These are phyloP conservation scores for Singerocomus rubriflavus DNA, from an alignment of 1,284 basidiomycete species.

Conservation along the genomic window DNA sequence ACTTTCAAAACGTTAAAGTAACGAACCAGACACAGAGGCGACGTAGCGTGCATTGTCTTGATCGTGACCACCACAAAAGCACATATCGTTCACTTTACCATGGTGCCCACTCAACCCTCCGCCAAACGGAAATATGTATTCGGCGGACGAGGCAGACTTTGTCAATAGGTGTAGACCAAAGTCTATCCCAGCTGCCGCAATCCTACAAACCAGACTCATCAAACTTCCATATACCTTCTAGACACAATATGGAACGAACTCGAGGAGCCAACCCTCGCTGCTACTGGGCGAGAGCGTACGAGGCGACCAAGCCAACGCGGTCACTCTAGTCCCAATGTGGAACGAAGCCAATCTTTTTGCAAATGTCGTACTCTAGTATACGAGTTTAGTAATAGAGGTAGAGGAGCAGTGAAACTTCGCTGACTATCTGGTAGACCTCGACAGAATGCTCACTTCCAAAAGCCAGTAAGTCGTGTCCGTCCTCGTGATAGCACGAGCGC, in stretches of 20 bases:
- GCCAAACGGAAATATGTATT: conserved; percentile 65
- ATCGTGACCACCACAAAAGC: conserved; percentile 68
- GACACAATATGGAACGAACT: conserved; percentile 46
- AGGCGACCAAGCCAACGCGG: conserved; percentile 77
- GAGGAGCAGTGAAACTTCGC: conserved; percentile 20
- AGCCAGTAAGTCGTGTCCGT: conserved; percentile 66
- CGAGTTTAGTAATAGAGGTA: conserved; percentile 13
- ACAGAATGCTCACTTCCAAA: conserved; percentile 70
- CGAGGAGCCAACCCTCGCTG: conserved; percentile 64
- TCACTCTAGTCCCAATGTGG: conserved; percentile 66
- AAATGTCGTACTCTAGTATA: conserved; percentile 37
- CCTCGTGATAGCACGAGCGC: conserved; percentile 57
- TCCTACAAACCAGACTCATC: conserved; percentile 38
- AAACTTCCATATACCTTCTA: background rate
- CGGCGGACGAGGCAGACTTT: conserved; percentile 47
- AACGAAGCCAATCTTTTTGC: conserved; percentile 62
- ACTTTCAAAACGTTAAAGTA: background rate
- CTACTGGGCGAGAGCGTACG: conserved; percentile 60
- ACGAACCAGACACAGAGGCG: conserved; percentile 71
- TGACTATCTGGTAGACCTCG: conserved; percentile 61
- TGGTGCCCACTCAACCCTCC: conserved; percentile 76
- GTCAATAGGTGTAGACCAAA: conserved; percentile 67
- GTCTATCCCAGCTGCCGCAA: conserved; percentile 64
- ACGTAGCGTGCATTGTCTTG: conserved; percentile 67
- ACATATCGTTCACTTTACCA: conserved; percentile 68